Evolutionary conservation across 2,329 filamentous ascomycete genomes (phyloP).

Genomic region (Epichloe aotearoae): DNA sequence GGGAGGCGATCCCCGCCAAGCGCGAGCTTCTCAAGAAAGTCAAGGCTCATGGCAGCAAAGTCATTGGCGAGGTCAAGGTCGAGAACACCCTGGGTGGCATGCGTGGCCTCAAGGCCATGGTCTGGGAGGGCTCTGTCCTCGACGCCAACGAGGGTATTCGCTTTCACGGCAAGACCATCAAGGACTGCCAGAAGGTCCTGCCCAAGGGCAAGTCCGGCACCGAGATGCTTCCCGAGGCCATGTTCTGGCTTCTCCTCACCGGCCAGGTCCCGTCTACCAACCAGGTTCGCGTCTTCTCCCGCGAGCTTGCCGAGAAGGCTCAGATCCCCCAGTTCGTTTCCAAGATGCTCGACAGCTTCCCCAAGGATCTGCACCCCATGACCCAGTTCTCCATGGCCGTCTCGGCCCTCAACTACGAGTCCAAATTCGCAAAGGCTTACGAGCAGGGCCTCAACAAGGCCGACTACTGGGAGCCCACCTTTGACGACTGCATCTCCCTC

Average conservation of each 20-base stretch:
- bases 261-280: slow-evolving; percentile 74
- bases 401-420: slow-evolving; percentile 89
- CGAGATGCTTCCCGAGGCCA: slow-evolving; percentile 96
- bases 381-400: slow-evolving; percentile 94
- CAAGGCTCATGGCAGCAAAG: slow-evolving; percentile 71
- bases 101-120: slow-evolving; percentile 94
- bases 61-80: slow-evolving; percentile 84
- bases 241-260: slow-evolving; percentile 98
- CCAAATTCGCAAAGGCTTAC: slow-evolving; percentile 86
- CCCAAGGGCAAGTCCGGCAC: slow-evolving; percentile 86
- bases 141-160: slow-evolving; percentile 95
- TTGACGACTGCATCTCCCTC: slow-evolving; percentile 86
- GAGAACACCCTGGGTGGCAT: slow-evolving; percentile 92
- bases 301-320: slow-evolving; percentile 77
- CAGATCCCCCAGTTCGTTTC: slow-evolving; percentile 70
- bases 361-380: slow-evolving; percentile 89
- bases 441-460: slow-evolving; percentile 84
- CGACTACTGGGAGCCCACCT: slow-evolving; percentile 97
- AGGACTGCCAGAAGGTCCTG: slow-evolving; percentile 87
- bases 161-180: slow-evolving; percentile 96
- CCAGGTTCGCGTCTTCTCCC: slow-evolving; percentile 72
- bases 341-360: slow-evolving; percentile 82
- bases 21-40: slow-evolving; percentile 87
- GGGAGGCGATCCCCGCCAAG: slow-evolving; percentile 77
- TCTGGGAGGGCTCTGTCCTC: slow-evolving; percentile 96